Evolutionary conservation across 2,329 filamentous ascomycete genomes (phyloP).

Genomic region (Diplocarpon mali): DNA sequence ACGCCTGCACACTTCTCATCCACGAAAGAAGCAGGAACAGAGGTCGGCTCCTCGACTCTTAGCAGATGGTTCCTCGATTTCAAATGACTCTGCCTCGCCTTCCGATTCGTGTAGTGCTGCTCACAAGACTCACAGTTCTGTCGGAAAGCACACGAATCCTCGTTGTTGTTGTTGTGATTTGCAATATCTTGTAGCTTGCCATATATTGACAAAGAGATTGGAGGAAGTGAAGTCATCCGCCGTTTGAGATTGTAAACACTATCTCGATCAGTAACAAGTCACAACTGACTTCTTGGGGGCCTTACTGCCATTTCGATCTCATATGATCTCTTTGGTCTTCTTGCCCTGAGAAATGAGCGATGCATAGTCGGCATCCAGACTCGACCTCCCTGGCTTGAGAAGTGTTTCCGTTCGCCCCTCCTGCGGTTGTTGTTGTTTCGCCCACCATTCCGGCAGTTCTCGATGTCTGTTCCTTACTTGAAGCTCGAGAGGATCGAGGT

Average conservation of each 20-base stretch:
- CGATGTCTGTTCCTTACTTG: no score
- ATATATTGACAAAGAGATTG: slow-evolving; percentile 9
- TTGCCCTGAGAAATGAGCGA: slow-evolving; percentile 6
- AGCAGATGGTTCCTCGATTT: neutral
- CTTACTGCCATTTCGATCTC: slow-evolving; percentile 13
- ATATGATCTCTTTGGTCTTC: slow-evolving; percentile 8
- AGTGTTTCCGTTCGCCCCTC: no score
- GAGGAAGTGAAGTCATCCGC: slow-evolving; percentile 11
- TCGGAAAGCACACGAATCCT: neutral
- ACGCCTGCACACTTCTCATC: neutral
- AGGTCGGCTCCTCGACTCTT: neutral
- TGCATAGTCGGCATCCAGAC: slow-evolving; percentile 5
- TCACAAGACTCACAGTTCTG: neutral
- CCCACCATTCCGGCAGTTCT: no score
- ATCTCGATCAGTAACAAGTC: neutral
- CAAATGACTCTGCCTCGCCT: neutral
- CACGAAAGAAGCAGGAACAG: neutral
- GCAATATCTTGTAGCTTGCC: neutral
- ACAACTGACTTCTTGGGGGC: neutral
- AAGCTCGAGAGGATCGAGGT: no score
- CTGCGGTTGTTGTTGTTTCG: no score
- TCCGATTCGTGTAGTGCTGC: neutral
- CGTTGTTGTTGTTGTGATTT: neutral
- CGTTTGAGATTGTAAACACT: slow-evolving; percentile 18
- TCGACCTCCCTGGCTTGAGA: neutral